phyloP scores from a whole-genome alignment of 192 early-diverging fungal genomes.

The Coemansia sp. region DNA sequence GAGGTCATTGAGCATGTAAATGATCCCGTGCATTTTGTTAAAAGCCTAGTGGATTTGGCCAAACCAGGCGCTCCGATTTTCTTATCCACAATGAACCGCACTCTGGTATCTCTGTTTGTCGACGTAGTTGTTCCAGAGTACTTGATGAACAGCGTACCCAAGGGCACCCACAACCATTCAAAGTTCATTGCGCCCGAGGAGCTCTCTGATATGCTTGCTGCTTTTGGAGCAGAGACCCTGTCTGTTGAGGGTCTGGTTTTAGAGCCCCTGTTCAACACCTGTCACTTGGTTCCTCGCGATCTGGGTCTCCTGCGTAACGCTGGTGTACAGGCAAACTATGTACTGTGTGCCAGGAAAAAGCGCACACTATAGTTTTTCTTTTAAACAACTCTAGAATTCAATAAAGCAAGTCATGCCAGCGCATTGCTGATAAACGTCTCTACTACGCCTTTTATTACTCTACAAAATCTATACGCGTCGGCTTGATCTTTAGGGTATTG shows the following conservation, averaged over 20 bases:
- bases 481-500: conserved; percentile 4
- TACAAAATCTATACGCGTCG: conserved; percentile 10
- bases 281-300: conserved; percentile 43
- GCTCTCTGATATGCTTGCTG: conserved; percentile 37
- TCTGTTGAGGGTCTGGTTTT: conserved; percentile 57
- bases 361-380: conserved; percentile 1
- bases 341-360: conserved; percentile 38
- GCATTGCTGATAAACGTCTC: too few species aligned
- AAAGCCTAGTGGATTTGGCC: conserved; percentile 59
- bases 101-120: conserved; percentile 65
- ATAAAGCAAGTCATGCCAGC: background rate
- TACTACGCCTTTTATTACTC: background rate
- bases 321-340: conserved; percentile 52
- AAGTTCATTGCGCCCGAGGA: conserved; percentile 86
- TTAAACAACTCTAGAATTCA: background rate
- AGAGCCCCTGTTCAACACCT: conserved; percentile 49
- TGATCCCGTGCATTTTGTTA: conserved; percentile 67
- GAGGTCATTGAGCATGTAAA: conserved; percentile 94
- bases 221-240: conserved; percentile 42
- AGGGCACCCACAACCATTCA: conserved; percentile 79
- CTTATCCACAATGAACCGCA: conserved; percentile 91
- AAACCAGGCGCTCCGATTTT: conserved; percentile 70
- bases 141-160: conserved; percentile 69
- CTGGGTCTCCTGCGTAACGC: conserved; percentile 13
- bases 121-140: conserved; percentile 84